Percentiles rank a stretch among this genome's conserved stretches.
These are phyloP conservation scores for Anaeromyces robustus DNA, from an alignment of 192 early-diverging fungal genomes.

Conservation along the genomic window DNA sequence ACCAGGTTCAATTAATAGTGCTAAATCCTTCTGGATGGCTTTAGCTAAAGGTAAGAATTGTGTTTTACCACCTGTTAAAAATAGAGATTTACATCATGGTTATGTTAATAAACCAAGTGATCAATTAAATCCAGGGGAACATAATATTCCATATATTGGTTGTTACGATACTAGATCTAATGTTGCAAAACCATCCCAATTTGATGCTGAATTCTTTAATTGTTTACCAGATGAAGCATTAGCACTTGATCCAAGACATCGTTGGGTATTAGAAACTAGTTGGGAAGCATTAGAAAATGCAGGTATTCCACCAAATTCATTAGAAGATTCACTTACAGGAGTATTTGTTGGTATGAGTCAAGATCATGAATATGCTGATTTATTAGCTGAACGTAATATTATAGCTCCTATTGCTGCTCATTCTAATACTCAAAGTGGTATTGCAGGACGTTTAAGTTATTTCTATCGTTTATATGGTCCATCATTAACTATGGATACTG, in stretches of 20 bases:
- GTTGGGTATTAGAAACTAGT: constrained; percentile 7
- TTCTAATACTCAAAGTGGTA: not conserved
- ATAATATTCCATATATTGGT: not conserved
- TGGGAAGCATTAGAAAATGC: constrained; percentile 12
- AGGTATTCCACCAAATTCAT: too few relatives aligned
- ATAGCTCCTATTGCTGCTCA: not conserved
- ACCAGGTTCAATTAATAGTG: not conserved
- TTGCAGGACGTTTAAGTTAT: constrained; percentile 13
- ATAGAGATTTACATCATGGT: not conserved
- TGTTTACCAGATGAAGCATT: constrained; percentile 9
- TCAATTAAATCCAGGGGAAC: not conserved
- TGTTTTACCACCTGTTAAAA: not conserved
- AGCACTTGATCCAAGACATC: constrained; percentile 5
- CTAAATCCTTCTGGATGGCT: not conserved
- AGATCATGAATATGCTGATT: constrained; percentile 1
- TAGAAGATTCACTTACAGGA: constrained; percentile 11
- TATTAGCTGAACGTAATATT: not conserved
- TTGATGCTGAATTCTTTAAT: not conserved
- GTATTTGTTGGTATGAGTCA: constrained; percentile 9
- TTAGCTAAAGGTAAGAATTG: not conserved
- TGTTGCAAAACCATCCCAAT: not conserved
- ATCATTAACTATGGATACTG: constrained; percentile 12
- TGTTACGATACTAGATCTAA: not conserved
- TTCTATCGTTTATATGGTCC: constrained; percentile 13
- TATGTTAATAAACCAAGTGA: not conserved